Conservation (phyloP, 345 rosid genomes). For the Salix viminalis region DNA sequence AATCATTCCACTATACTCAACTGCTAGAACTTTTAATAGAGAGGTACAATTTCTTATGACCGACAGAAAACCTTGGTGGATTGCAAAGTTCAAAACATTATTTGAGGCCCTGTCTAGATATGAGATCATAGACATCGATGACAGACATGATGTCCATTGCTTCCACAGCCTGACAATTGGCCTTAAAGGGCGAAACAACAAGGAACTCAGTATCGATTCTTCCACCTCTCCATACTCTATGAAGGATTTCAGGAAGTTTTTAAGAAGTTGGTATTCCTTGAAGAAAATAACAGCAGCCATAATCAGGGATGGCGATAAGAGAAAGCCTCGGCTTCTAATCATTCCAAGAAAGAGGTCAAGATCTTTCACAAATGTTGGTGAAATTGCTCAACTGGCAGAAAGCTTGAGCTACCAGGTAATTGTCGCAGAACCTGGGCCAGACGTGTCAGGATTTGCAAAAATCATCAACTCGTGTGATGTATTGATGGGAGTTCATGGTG, state of each 20-base stretch:
- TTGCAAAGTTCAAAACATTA: slow-evolving; percentile 40
- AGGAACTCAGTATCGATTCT: slow-evolving; percentile 57
- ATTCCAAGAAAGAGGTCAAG: slow-evolving; percentile 53
- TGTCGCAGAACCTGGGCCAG: slow-evolving; percentile 48
- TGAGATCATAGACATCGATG: slow-evolving; percentile 51
- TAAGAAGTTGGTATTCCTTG: slow-evolving; percentile 48
- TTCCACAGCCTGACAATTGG: slow-evolving; percentile 53
- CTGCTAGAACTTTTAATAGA: slow-evolving; percentile 49
- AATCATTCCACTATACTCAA: slow-evolving; percentile 55
- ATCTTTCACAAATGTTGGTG: slow-evolving; percentile 42
- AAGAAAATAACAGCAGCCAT: slow-evolving; percentile 28
- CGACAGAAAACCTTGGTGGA: slow-evolving; percentile 38
- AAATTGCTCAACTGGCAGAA: slow-evolving; percentile 42
- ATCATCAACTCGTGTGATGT: slow-evolving; percentile 73
- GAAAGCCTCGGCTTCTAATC: slow-evolving; percentile 52
- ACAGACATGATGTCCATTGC: slow-evolving; percentile 44
- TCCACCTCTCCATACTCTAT: slow-evolving; percentile 46
- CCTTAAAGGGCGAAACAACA: slow-evolving; percentile 40
- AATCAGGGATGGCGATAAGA: slow-evolving; percentile 10
- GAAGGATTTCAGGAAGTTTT: slow-evolving; percentile 49
- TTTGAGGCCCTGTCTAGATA: slow-evolving; percentile 47
- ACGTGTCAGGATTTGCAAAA: slow-evolving; percentile 37
- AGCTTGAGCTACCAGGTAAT: slow-evolving; percentile 46
- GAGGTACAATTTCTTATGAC: slow-evolving; percentile 63
- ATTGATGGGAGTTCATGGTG: slow-evolving; percentile 48